phyloP scores from a whole-genome alignment of 2,329 filamentous ascomycete species.

The Dactylellina haptotyla region DNA sequence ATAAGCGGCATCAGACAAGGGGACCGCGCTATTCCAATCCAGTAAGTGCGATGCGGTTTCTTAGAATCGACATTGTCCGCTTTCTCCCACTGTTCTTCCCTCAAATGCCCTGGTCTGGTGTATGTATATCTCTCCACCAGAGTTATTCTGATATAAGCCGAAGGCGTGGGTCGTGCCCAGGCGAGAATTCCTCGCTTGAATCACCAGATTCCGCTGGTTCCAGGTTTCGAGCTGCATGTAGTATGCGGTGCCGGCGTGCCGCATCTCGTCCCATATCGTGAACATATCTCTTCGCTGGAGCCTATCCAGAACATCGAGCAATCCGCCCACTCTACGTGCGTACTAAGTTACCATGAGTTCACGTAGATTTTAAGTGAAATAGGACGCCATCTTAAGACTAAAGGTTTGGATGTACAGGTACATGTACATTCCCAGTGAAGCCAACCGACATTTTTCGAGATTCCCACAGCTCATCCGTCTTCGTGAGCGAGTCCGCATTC shows the following conservation, averaged over 20 bases:
- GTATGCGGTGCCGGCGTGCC: conserved; percentile 50
- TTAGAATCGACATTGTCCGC: conserved; percentile 42
- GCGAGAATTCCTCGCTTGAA: conserved; percentile 20
- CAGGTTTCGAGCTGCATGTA: conserved; percentile 23
- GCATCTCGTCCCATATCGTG: conserved; percentile 35
- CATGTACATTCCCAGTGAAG: neutral
- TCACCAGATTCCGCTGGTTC: conserved; percentile 34
- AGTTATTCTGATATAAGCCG: conserved; percentile 13
- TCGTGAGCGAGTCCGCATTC: neutral
- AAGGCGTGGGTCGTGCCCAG: conserved; percentile 12
- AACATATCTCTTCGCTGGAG: conserved; percentile 1
- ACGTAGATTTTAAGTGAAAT: conserved; percentile 42
- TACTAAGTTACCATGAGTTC: conserved; percentile 27
- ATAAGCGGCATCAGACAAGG: conserved; percentile 45
- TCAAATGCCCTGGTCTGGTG: neutral
- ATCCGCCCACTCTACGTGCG: neutral
- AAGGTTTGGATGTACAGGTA: too few relatives aligned
- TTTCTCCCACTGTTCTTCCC: neutral
- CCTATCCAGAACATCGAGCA: conserved; percentile 1
- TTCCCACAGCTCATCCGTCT: too few relatives aligned
- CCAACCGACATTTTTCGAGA: neutral
- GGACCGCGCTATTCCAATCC: conserved; percentile 41
- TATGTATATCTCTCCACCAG: neutral
- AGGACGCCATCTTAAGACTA: too few relatives aligned
- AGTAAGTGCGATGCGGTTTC: conserved; percentile 29